Conservation (phyloP, 208 protist species). For the Leishmania tarentolae region DNA sequence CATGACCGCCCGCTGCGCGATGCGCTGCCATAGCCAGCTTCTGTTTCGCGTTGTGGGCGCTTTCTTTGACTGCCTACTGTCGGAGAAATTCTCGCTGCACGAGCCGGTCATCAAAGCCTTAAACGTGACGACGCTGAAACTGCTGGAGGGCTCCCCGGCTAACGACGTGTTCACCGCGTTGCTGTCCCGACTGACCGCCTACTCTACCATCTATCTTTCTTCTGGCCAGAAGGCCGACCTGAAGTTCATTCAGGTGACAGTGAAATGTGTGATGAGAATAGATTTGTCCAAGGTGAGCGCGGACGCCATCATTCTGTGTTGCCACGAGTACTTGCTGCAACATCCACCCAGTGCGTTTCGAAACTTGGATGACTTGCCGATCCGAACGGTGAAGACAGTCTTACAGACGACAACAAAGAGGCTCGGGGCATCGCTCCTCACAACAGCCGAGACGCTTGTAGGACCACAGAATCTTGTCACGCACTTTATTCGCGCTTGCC, state of each 20-base stretch:
- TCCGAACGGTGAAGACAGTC: constrained; percentile 90
- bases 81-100: constrained; percentile 75
- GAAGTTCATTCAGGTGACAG: constrained; percentile 91
- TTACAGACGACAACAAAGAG: constrained; percentile 70
- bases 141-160: constrained; percentile 65
- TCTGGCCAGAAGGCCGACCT: constrained; percentile 67
- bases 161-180: constrained; percentile 87
- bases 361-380: constrained; percentile 81
- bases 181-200: constrained; percentile 77
- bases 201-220: constrained; percentile 79
- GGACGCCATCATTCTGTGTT: constrained; percentile 83
- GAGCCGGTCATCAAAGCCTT: constrained; percentile 78
- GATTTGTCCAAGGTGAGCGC: constrained; percentile 55
- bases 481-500: constrained; percentile 87
- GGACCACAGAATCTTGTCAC: constrained; percentile 81
- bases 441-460: constrained; percentile 54
- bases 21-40: constrained; percentile 70
- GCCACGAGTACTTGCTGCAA: constrained; percentile 87
- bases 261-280: constrained; percentile 88
- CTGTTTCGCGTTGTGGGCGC: constrained; percentile 70
- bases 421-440: constrained; percentile 52
- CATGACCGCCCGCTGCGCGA: constrained; percentile 38
- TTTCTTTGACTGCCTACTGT: constrained; percentile 88
- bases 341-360: constrained; percentile 89
- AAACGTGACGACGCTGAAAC: constrained; percentile 78